Conservation (phyloP, 2,329 filamentous ascomycete species). For the Verticillium zaregamsianum region DNA sequence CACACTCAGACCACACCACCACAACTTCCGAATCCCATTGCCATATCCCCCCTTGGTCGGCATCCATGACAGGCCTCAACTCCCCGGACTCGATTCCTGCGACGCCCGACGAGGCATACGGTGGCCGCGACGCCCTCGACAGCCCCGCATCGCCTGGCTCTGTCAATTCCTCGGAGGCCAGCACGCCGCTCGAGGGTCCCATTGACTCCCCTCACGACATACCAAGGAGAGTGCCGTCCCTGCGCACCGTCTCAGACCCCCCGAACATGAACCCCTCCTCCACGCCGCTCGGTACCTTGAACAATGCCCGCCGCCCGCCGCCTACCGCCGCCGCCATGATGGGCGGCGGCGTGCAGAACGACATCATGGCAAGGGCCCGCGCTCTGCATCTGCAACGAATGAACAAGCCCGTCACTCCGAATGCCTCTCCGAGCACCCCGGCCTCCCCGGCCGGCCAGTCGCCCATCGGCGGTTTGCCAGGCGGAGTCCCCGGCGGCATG, state of each 20-base stretch:
- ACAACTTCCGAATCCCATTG: neutral
- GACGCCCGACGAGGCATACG: constrained; percentile 41
- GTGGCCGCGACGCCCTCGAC: constrained; percentile 22
- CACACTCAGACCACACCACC: neutral
- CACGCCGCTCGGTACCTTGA: constrained; percentile 75
- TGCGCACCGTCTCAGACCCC: constrained; percentile 58
- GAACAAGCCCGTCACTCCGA: constrained; percentile 28
- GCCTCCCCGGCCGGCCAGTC: constrained; percentile 9
- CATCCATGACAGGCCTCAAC: constrained; percentile 12
- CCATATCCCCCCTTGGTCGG: neutral
- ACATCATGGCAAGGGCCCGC: constrained; percentile 42
- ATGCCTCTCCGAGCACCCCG: constrained; percentile 15
- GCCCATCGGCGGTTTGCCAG: constrained; percentile 36
- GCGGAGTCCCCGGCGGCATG: constrained; percentile 26
- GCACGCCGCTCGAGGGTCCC: constrained; percentile 41
- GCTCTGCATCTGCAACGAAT: constrained; percentile 42
- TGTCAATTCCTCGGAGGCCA: constrained; percentile 42
- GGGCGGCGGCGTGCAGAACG: constrained; percentile 28
- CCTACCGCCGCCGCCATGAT: constrained; percentile 31
- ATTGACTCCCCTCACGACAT: constrained; percentile 25
- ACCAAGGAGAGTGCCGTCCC: constrained; percentile 51
- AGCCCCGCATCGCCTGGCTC: constrained; percentile 40
- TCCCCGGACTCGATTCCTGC: constrained; percentile 33
- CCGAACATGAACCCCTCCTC: constrained; percentile 73
- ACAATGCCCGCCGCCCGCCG: constrained; percentile 53